Percentiles rank a stretch among this genome's conserved stretches.
These are phyloP conservation scores for Fusarium buxicola DNA, from an alignment of 2,329 filamentous ascomycete species.

Conservation along the genomic window DNA sequence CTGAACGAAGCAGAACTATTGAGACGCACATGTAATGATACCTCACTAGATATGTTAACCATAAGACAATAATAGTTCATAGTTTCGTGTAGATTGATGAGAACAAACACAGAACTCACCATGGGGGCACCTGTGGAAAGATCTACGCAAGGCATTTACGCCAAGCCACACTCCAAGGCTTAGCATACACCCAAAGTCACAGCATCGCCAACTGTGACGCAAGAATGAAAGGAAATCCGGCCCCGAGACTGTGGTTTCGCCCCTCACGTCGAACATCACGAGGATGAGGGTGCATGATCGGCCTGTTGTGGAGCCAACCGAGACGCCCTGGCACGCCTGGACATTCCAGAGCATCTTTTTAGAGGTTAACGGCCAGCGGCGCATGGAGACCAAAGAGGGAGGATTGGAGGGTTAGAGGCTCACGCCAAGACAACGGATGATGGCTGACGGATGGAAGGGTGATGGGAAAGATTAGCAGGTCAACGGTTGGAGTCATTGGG, in stretches of 20 bases:
- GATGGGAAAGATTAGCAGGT: conserved; percentile 11
- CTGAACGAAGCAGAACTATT: too few relatives aligned
- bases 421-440: conserved; percentile 17
- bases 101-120: conserved; percentile 1
- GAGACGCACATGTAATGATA: too few relatives aligned
- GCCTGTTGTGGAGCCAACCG: conserved; percentile 25
- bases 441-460: conserved; percentile 14
- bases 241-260: conserved; percentile 22
- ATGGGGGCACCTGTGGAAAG: conserved; percentile 3
- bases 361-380: conserved; percentile 21
- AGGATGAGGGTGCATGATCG: conserved; percentile 39
- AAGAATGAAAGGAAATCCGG: conserved; percentile 23
- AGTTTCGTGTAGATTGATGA: too few relatives aligned
- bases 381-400: conserved; percentile 10
- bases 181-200: conserved; percentile 7
- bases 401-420: conserved; percentile 5
- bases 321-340: conserved; percentile 15
- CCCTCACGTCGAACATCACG: conserved; percentile 32
- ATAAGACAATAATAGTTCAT: background rate
- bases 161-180: conserved; percentile 30
- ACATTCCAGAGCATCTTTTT: conserved; percentile 3
- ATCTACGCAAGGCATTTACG: conserved; percentile 17
- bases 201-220: conserved; percentile 19
- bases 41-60: too few relatives aligned
- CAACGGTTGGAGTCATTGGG: conserved; percentile 26